Conservation (phyloP, 208 protist genomes). For the Strigomonas galati region DNA sequence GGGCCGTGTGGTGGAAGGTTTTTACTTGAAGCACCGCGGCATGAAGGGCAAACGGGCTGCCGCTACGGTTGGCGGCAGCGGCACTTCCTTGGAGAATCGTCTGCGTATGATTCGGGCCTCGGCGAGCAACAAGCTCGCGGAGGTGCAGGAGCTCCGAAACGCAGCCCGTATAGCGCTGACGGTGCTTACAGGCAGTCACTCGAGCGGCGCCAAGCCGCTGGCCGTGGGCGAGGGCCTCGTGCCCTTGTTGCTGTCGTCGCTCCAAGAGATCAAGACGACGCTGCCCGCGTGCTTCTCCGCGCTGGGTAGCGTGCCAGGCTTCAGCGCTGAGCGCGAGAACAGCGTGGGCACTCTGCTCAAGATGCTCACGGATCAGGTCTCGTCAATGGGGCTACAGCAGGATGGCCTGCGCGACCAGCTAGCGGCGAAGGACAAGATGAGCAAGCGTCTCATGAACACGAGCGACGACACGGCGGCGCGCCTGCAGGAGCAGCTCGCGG, state of each 20-base stretch:
- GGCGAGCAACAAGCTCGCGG: constrained; percentile 25
- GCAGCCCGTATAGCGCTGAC: constrained; percentile 28
- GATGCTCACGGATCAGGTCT: constrained; percentile 27
- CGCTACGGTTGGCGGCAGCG: not conserved
- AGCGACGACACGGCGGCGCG: constrained; percentile 20
- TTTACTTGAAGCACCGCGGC: constrained; percentile 23
- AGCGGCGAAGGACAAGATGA: constrained; percentile 29
- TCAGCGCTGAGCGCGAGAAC: not conserved
- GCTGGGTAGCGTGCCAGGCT: constrained; percentile 16
- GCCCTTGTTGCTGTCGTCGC: constrained; percentile 35
- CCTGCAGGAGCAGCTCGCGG: constrained; percentile 11
- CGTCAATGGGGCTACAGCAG: constrained; percentile 36
- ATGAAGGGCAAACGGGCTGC: constrained; percentile 11
- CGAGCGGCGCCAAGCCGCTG: constrained; percentile 17
- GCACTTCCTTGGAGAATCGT: not conserved
- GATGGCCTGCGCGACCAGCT: constrained; percentile 45
- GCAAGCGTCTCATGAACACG: constrained; percentile 23
- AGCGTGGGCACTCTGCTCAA: constrained; percentile 36
- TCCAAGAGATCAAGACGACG: constrained; percentile 39
- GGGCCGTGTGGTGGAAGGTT: constrained; percentile 13
- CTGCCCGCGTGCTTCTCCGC: constrained; percentile 18
- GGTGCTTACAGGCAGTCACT: constrained; percentile 43
- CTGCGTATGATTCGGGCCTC: constrained; percentile 15
- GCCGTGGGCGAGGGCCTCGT: constrained; percentile 40
- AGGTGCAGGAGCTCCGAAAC: constrained; percentile 44